Evolutionary conservation across 2,329 filamentous ascomycete genomes (phyloP).

Genomic region (Fusarium transvaalense): DNA sequence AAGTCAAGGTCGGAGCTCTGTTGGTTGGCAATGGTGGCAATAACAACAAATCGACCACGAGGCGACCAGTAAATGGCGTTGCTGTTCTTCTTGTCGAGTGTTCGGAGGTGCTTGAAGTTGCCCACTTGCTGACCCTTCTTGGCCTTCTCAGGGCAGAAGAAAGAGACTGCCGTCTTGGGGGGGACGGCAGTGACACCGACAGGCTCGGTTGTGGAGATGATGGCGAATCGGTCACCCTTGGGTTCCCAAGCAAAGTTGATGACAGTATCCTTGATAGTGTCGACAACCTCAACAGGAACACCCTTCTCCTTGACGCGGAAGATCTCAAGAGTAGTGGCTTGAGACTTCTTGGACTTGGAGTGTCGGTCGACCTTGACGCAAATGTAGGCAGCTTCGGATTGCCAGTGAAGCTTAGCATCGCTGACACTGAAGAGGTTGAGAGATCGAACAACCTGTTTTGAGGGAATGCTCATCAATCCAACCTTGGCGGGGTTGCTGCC

Average conservation of each 20-base stretch:
- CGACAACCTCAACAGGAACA: constrained; percentile 96
- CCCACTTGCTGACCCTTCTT: constrained; percentile 89
- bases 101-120: constrained; percentile 96
- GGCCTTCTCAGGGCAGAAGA: constrained; percentile 96
- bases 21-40: constrained; percentile 92
- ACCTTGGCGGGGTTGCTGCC: constrained; percentile 98
- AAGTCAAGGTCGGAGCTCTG: constrained; percentile 97
- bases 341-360: constrained; percentile 98
- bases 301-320: constrained; percentile 98
- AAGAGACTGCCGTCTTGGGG: constrained; percentile 93
- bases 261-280: constrained; percentile 97
- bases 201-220: constrained; percentile 94
- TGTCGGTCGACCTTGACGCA: constrained; percentile 99
- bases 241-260: constrained; percentile 99
- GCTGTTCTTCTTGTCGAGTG: constrained; percentile 98
- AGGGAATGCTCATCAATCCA: constrained; percentile 93
- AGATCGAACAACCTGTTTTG: constrained; percentile 92
- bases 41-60: constrained; percentile 91
- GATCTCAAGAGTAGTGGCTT: constrained; percentile 97
- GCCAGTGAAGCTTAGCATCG: constrained; percentile 98
- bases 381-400: constrained; percentile 91
- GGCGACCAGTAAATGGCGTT: constrained; percentile 99
- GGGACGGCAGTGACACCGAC: constrained; percentile 81
- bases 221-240: constrained; percentile 95
- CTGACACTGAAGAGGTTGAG: constrained; percentile 98